Evolutionary conservation across 345 rosid genomes (phyloP).

Genomic region (Pistacia vera): DNA sequence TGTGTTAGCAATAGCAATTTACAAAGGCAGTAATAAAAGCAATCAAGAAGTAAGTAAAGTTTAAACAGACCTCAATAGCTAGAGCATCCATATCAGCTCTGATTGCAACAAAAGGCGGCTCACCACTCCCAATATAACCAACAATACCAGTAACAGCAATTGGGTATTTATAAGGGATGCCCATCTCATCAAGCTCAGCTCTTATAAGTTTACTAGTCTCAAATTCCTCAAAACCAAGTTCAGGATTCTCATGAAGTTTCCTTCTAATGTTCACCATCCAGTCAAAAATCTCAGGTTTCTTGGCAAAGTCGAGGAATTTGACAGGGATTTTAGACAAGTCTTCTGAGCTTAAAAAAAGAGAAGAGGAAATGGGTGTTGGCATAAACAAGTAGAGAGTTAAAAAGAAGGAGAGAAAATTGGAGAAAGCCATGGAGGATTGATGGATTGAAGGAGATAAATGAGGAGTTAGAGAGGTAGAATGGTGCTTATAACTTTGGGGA

Average conservation of each 20-base stretch:
- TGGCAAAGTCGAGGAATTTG: constrained; percentile 46
- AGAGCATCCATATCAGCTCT: constrained; percentile 99
- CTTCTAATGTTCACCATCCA: constrained; percentile 55
- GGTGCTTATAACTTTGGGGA: no score
- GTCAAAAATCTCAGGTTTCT: constrained; percentile 34
- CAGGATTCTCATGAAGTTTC: constrained; percentile 61
- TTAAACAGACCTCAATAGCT: constrained; percentile 60
- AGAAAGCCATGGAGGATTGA: constrained; percentile 26
- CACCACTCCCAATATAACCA: constrained; percentile 50
- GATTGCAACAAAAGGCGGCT: constrained; percentile 61
- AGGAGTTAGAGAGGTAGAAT: no score
- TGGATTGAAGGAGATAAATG: background rate
- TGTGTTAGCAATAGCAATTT: background rate
- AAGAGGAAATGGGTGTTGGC: constrained; percentile 19
- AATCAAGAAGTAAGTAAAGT: background rate
- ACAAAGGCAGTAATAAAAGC: background rate
- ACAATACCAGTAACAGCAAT: constrained; percentile 54
- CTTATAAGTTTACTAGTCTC: constrained; percentile 68
- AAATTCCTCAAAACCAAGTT: constrained; percentile 61
- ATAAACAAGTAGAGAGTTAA: constrained; percentile 13
- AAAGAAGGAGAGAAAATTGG: constrained; percentile 24
- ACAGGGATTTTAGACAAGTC: constrained; percentile 28
- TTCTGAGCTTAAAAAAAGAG: constrained; percentile 15
- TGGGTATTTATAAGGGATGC: constrained; percentile 45
- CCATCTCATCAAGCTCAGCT: constrained; percentile 59